Conservation (phyloP, 192 early-diverging fungal genomes). For the Polychytrium aggregatum region DNA sequence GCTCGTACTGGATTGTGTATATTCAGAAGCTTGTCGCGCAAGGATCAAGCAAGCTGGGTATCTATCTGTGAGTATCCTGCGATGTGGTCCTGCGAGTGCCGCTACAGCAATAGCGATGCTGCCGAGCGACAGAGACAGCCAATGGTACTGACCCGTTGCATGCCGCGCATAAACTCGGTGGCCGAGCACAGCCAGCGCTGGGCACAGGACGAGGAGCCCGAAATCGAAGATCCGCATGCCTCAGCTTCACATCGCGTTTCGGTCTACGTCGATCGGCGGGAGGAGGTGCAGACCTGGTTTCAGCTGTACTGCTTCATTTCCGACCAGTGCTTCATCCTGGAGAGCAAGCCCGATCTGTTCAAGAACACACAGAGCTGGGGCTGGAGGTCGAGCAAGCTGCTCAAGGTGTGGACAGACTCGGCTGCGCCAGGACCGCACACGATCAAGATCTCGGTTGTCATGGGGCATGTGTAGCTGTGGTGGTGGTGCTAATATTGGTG, state of each 20-base stretch:
- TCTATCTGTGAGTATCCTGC: conserved; percentile 20
- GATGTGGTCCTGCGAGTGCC: too few relatives aligned
- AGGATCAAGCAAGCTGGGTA: conserved; percentile 15
- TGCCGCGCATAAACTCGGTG: too few relatives aligned
- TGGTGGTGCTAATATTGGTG: too few relatives aligned
- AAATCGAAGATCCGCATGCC: too few relatives aligned
- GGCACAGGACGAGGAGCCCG: too few relatives aligned
- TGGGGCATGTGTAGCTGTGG: conserved; percentile 8
- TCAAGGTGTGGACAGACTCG: conserved; percentile 4
- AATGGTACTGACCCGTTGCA: too few relatives aligned
- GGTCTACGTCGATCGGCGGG: conserved; percentile 14
- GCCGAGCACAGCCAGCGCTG: too few relatives aligned
- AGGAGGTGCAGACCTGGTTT: conserved; percentile 17
- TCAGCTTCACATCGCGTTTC: too few relatives aligned
- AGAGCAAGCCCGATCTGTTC: conserved; percentile 32
- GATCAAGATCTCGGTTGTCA: conserved; percentile 4
- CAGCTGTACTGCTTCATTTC: conserved; percentile 18
- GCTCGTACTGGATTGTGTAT: conserved; percentile 34
- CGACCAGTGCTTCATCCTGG: conserved; percentile 16
- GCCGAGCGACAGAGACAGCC: too few relatives aligned
- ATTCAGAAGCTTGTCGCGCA: conserved; percentile 11
- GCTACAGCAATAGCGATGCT: too few relatives aligned
- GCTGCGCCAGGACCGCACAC: neutral
- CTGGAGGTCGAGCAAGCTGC: conserved; percentile 27
- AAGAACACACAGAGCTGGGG: conserved; percentile 23